Evolutionary conservation across 1,284 basidiomycete genomes (phyloP).

Genomic region (Schizophyllum commune): DNA sequence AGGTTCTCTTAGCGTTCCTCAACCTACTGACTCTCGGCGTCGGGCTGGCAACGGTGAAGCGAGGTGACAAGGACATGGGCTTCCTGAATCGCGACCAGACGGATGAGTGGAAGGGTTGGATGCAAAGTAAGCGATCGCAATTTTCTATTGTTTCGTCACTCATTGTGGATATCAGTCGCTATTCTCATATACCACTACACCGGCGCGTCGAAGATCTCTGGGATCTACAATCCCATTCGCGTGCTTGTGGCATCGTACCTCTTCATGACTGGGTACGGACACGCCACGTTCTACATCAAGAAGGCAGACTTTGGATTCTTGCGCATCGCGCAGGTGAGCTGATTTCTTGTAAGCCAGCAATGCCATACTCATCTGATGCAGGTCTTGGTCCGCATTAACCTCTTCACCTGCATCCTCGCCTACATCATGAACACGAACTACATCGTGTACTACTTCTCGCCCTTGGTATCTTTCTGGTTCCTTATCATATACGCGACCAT

Average conservation of each 20-base stretch:
- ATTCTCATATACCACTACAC: slow-evolving; percentile 88
- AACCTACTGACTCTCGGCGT: slow-evolving; percentile 39
- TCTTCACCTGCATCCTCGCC: slow-evolving; percentile 73
- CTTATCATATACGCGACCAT: slow-evolving; percentile 80
- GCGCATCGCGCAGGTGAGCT: slow-evolving; percentile 57
- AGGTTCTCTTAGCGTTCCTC: not conserved
- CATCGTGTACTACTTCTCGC: slow-evolving; percentile 83
- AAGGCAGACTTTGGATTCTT: slow-evolving; percentile 80
- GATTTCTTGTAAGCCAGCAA: not conserved
- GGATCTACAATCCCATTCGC: slow-evolving; percentile 85
- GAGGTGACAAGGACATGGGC: slow-evolving; percentile 73
- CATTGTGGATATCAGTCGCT: slow-evolving; percentile 41
- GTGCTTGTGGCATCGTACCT: slow-evolving; percentile 85
- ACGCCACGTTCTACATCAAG: slow-evolving; percentile 73
- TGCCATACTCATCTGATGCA: slow-evolving; percentile 19
- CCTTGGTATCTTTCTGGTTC: slow-evolving; percentile 79
- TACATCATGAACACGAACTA: slow-evolving; percentile 91
- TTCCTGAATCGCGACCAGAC: slow-evolving; percentile 88
- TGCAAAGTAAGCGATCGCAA: slow-evolving; percentile 63
- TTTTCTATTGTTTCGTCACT: not conserved
- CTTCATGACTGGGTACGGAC: slow-evolving; percentile 75
- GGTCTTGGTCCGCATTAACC: slow-evolving; percentile 77
- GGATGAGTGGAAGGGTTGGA: slow-evolving; percentile 96
- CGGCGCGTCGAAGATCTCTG: slow-evolving; percentile 79
- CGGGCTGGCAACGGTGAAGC: slow-evolving; percentile 62